phyloP scores from a whole-genome alignment of 169 alveolate species.

The Theileria luwenshuni region DNA sequence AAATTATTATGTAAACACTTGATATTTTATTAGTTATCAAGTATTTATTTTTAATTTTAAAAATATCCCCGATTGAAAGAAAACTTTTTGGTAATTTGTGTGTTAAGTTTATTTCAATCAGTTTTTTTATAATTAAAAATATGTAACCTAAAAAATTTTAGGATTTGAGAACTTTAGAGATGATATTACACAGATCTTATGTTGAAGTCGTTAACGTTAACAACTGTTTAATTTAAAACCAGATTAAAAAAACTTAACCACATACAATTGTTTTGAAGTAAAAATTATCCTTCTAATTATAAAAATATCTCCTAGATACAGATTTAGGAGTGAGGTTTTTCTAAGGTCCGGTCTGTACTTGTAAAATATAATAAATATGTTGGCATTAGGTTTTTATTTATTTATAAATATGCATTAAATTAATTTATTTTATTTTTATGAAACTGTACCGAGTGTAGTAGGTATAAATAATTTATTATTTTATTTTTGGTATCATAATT shows the following conservation, averaged over 20 bases:
- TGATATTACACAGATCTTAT: neutral
- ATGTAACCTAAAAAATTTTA: neutral
- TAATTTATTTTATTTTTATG: neutral
- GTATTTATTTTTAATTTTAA: too few species aligned
- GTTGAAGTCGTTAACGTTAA: neutral
- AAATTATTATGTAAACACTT: too few species aligned
- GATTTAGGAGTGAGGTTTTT: neutral
- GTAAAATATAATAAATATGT: constrained; percentile 14
- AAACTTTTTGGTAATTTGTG: too few species aligned
- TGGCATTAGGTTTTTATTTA: neutral
- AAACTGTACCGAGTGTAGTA: neutral
- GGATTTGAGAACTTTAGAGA: neutral
- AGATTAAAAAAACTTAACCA: neutral
- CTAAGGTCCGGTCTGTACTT: neutral
- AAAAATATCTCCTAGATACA: constrained; percentile 2
- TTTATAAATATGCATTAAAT: constrained; percentile 11
- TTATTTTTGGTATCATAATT: neutral
- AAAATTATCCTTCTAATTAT: neutral
- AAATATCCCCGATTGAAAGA: too few species aligned
- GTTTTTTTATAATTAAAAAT: too few species aligned
- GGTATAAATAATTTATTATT: constrained; percentile 1
- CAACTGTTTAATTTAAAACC: neutral
- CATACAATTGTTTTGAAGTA: neutral
- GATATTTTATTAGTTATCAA: too few species aligned
- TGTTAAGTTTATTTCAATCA: too few species aligned